A percentile compares a stretch with the other conserved stretches of the same genome.
phyloP scores from a whole-genome alignment of 2,329 filamentous ascomycete genomes.

The Fusarium sacchari region DNA sequence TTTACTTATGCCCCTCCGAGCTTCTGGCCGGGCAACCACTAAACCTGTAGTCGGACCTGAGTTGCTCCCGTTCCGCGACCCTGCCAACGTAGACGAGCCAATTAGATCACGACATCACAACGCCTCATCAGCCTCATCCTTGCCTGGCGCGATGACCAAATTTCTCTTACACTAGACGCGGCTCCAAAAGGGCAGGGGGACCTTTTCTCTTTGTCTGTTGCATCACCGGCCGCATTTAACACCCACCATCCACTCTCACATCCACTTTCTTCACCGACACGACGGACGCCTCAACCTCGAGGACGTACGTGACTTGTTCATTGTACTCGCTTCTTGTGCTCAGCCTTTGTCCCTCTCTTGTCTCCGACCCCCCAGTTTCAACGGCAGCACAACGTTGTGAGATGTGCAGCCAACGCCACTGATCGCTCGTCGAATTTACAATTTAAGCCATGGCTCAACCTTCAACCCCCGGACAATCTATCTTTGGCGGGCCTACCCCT shows the following conservation, averaged over 20 bases:
- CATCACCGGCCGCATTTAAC: constrained; percentile 32
- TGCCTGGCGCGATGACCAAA: constrained; percentile 29
- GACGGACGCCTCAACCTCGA: constrained; percentile 31
- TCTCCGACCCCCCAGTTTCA: not conserved
- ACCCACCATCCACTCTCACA: constrained; percentile 23
- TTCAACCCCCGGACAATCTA: constrained; percentile 59
- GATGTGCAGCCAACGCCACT: constrained; percentile 39
- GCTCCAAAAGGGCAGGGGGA: constrained; percentile 33
- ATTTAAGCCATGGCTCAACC: constrained; percentile 55
- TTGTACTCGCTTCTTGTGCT: not conserved
- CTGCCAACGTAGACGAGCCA: constrained; percentile 25
- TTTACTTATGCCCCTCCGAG: constrained; percentile 55
- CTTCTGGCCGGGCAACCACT: constrained; percentile 51
- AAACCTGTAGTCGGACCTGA: constrained; percentile 22
- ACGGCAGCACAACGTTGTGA: constrained; percentile 25
- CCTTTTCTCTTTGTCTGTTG: constrained; percentile 16
- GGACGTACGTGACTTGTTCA: not conserved
- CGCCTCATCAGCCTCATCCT: constrained; percentile 21
- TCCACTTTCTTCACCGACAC: constrained; percentile 36
- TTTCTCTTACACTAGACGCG: constrained; percentile 26
- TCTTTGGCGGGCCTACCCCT: constrained; percentile 57
- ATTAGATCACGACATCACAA: constrained; percentile 2
- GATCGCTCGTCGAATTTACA: constrained; percentile 27
- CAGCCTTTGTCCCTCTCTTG: not conserved
- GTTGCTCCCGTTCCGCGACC: constrained; percentile 36